These are phyloP conservation scores for Talaromyces sp. DNA, from an alignment of 2,329 filamentous ascomycete genomes.

Conservation along the genomic window DNA sequence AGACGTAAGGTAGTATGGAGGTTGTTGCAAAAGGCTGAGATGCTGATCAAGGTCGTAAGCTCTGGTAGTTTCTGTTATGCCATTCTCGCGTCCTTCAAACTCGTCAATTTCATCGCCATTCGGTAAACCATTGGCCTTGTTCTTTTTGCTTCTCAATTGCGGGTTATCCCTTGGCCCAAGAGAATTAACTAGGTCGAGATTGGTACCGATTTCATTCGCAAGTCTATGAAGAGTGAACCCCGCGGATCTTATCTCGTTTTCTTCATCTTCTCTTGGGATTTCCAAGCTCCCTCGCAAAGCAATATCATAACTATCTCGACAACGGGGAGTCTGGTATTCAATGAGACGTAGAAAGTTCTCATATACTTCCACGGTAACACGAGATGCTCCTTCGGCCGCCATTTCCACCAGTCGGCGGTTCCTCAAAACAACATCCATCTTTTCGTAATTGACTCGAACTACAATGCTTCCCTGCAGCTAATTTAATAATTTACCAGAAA, in stretches of 20 bases:
- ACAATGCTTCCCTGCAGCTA: conserved; percentile 61
- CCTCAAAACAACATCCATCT: conserved; percentile 74
- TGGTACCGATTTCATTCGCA: conserved; percentile 30
- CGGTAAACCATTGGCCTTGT: conserved; percentile 19
- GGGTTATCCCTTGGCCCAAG: conserved; percentile 21
- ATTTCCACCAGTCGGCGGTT: conserved; percentile 71
- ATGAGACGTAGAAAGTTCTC: conserved; percentile 64
- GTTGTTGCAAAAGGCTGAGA: conserved; percentile 45
- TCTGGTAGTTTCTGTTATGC: conserved; percentile 12
- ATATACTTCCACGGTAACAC: conserved; percentile 73
- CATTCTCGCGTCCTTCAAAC: conserved; percentile 24
- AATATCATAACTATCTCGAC: conserved; percentile 41
- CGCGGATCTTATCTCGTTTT: conserved; percentile 33
- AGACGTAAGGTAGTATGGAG: conserved; percentile 32
- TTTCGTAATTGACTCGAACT: conserved; percentile 77
- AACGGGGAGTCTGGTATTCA: conserved; percentile 62
- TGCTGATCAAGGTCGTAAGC: conserved; percentile 32
- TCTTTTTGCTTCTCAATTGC: conserved; percentile 19
- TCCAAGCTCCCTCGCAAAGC: conserved; percentile 14
- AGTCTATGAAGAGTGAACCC: conserved; percentile 30
- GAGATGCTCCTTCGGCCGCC: conserved; percentile 63
- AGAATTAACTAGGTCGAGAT: conserved; percentile 30
- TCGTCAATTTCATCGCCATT: conserved; percentile 44
- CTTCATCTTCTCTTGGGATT: conserved; percentile 35
- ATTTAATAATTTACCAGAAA: conserved; percentile 13